phyloP scores from a whole-genome alignment of 306 rosid genomes.

The Cyclanthera cordifolia region DNA sequence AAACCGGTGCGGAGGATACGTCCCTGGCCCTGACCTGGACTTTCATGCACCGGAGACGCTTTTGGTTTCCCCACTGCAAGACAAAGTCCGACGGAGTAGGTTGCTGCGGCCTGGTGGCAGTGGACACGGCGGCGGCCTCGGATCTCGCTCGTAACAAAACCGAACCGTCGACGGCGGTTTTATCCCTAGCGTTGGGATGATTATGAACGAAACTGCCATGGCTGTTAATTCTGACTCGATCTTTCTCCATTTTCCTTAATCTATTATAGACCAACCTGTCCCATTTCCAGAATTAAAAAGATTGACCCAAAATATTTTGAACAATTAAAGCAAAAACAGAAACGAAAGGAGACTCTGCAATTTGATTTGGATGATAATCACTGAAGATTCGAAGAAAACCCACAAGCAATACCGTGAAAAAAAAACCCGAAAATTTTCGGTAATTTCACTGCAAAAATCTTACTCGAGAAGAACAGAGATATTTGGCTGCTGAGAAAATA shows the following conservation, averaged over 20 bases:
- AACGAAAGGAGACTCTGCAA: neutral
- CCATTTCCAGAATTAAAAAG: neutral
- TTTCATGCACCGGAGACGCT: conserved; percentile 85
- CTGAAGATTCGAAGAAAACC: neutral
- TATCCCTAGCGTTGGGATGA: conserved; percentile 24
- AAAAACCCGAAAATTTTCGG: neutral
- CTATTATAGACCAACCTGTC: neutral
- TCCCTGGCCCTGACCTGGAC: conserved; percentile 52
- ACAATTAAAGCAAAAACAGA: neutral
- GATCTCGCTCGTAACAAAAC: conserved; percentile 38
- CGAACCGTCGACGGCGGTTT: conserved; percentile 25
- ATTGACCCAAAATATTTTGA: neutral
- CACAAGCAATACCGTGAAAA: neutral
- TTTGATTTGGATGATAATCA: neutral
- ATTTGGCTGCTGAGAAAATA: neutral
- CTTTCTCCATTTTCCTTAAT: conserved; percentile 48
- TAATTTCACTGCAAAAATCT: neutral
- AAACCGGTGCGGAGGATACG: conserved; percentile 29
- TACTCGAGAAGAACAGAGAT: neutral
- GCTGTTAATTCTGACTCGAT: conserved; percentile 23
- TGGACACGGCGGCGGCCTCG: conserved; percentile 22
- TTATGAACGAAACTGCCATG: conserved; percentile 14
- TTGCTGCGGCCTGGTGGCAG: conserved; percentile 30
- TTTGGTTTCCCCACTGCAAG: conserved; percentile 83
- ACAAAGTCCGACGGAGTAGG: conserved; percentile 56